Conservation (phyloP, 805 yeast genomes). For the Tetrapisispora fleetii region DNA sequence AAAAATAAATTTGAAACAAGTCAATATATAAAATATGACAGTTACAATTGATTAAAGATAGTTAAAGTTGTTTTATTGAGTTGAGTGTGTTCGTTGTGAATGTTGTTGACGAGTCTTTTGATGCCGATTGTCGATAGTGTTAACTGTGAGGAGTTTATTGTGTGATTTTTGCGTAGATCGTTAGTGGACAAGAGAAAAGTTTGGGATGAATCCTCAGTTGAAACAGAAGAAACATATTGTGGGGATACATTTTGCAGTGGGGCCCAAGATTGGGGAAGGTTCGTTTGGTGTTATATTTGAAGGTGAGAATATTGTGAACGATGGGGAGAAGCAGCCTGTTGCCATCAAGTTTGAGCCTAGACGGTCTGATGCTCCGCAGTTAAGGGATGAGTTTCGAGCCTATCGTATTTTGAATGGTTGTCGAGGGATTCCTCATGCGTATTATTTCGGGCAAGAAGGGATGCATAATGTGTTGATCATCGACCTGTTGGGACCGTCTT, state of each 20-base stretch:
- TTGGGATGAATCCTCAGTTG: background rate
- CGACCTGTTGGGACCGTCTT: constrained; percentile 69
- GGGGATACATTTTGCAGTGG: constrained; percentile 61
- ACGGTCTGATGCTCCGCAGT: constrained; percentile 74
- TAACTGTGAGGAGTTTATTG: no score
- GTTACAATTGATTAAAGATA: no score
- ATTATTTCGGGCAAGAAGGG: constrained; percentile 80
- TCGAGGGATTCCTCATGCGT: constrained; percentile 72
- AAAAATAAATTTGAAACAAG: background rate
- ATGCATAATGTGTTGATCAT: constrained; percentile 68
- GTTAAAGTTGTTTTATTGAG: no score
- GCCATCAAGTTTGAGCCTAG: constrained; percentile 78
- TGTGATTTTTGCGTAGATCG: background rate
- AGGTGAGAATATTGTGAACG: constrained; percentile 60
- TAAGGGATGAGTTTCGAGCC: constrained; percentile 72
- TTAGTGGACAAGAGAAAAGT: background rate
- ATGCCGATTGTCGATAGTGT: no score
- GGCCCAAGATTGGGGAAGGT: constrained; percentile 81
- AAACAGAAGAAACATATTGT: constrained; percentile 29
- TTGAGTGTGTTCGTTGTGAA: no score
- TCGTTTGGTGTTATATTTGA: constrained; percentile 80
- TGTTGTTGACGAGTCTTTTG: no score
- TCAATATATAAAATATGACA: no score
- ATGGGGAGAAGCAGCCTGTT: constrained; percentile 33
- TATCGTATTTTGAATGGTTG: constrained; percentile 61